These are phyloP conservation scores for Phyllosticta capitalensis DNA, from an alignment of 2,329 filamentous ascomycete genomes.

Conservation along the genomic window DNA sequence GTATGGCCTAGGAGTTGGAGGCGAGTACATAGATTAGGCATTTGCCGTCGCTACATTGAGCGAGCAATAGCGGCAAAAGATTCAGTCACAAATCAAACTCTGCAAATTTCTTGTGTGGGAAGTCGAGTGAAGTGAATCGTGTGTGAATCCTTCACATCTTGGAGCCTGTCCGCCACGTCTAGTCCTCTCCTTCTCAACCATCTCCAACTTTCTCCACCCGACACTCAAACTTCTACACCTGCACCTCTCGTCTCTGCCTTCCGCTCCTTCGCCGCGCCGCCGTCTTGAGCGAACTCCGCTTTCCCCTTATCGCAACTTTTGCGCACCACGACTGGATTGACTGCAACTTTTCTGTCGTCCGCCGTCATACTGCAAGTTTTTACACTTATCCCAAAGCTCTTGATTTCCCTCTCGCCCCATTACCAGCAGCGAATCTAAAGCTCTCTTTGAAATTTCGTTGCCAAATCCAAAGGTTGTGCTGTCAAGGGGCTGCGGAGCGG, in stretches of 20 bases:
- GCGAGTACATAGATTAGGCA: conserved; percentile 1
- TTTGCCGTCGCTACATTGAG: background rate
- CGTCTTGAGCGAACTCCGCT: background rate
- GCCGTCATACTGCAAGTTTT: background rate
- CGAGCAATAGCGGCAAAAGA: conserved; percentile 7
- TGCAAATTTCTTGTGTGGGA: background rate
- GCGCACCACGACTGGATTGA: background rate
- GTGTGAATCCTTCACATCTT: background rate
- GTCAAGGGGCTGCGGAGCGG: conserved; percentile 5
- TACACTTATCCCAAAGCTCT: background rate
- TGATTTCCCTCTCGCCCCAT: background rate
- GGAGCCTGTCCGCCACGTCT: background rate
- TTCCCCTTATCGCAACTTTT: background rate
- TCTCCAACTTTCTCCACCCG: background rate
- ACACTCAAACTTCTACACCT: background rate
- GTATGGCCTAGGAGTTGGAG: background rate
- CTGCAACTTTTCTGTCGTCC: too few species aligned
- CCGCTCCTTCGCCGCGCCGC: background rate
- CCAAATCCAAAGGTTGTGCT: background rate
- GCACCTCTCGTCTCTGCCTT: background rate
- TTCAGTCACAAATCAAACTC: background rate
- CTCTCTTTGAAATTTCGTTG: background rate
- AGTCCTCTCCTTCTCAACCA: conserved; percentile 1
- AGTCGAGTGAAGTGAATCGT: conserved; percentile 4
- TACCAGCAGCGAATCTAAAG: background rate